phyloP scores from a whole-genome alignment of 306 rosid species.

The Prunus padus region DNA sequence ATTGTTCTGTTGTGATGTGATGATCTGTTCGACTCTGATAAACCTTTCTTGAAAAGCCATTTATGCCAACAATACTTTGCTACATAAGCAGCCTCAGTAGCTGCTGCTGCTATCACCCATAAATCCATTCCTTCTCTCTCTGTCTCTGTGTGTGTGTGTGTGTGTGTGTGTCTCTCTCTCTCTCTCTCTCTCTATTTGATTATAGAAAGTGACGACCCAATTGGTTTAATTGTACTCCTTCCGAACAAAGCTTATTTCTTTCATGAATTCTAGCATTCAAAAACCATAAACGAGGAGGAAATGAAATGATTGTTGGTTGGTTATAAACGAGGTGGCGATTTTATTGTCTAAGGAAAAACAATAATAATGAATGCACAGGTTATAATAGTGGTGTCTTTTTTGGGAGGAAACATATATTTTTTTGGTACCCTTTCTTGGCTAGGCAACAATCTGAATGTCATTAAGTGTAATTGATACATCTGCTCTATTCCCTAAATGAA shows the following conservation, averaged over 20 bases:
- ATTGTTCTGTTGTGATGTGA: too few species aligned
- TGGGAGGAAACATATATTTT: too few species aligned
- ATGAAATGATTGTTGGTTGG: not conserved
- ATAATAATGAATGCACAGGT: too few species aligned
- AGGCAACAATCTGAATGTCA: too few species aligned
- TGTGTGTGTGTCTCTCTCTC: too few species aligned
- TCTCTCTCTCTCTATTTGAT: not conserved
- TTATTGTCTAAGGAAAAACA: too few species aligned
- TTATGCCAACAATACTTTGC: not conserved
- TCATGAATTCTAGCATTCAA: not conserved
- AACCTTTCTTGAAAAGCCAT: not conserved
- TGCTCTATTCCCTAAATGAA: too few species aligned
- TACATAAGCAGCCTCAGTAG: not conserved
- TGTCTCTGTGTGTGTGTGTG: too few species aligned
- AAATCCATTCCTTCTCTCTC: not conserved
- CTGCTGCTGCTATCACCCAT: not conserved
- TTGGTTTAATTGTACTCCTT: not conserved
- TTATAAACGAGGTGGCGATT: too few species aligned
- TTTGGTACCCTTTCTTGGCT: too few species aligned
- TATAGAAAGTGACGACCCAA: not conserved
- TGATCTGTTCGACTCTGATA: not conserved
- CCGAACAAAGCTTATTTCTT: not conserved
- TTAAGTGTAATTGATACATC: too few species aligned
- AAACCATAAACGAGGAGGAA: not conserved
- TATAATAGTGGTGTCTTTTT: too few species aligned